Evolutionary conservation across 306 rosid species (phyloP), one percentile per base, ranked within the genome.

Genomic region (Cicer pinnatifidum): DNA sequence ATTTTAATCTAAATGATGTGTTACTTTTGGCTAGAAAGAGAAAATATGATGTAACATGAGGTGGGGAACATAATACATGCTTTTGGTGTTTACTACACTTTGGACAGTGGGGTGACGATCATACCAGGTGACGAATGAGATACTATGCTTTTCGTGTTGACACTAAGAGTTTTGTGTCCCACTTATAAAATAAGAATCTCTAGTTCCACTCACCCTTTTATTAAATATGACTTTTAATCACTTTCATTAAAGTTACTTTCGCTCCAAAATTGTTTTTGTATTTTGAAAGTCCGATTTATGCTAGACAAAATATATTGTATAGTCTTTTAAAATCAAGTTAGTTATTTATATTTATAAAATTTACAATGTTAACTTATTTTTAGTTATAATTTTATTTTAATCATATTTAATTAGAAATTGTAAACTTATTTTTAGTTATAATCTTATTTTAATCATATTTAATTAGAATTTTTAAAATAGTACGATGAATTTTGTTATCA

Each of bases 131-230:
- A 64, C 40, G 40, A 50, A 58, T 74, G 41, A 19, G 8, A 67
- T 61, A 35, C 52, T 61, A 59, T 41, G 54, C 40, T 69, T 75
- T 75, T 61, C 15, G 44, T 11, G 47, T 60, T 28, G 13, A 11
- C 80, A 40, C 44, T 9, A 59, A 16, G n/a, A 50, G 40, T 35
- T 51, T 35, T 16, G 60, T 61, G 60, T 41, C 52, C 11, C 0
- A 50, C 13, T 50, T 65, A 23, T 23, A 23, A 23, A 23, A 2
- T 23, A 23, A 23, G 33, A 23, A 23, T 23, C 33, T 23, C 33
- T 2, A 3, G 35, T 28, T 5, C 35, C 35, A 28, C 35, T 28
- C 33, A 28, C 35, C 23, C 41, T 67, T 46, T 61, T 37, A 10
- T 69, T 35, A 63, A 11, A 12, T 48, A 12, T 38, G 10, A 16